Base-by-base conservation (phyloP, 495 filamentous ascomycete genomes). In the Aspergillus sclerotiicarbonarius region DNA sequence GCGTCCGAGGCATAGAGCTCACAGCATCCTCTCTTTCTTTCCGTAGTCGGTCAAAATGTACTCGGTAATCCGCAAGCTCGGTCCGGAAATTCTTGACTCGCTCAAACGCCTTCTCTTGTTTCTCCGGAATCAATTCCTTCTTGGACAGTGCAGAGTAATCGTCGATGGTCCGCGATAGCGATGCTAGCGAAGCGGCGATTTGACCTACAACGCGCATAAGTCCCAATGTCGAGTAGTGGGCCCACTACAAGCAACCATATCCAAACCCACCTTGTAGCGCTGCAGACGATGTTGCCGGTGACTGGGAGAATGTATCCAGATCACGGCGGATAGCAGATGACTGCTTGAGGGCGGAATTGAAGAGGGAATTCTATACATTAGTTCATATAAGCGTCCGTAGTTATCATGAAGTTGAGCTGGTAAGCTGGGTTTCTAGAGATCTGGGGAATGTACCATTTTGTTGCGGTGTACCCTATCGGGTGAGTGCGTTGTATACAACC, bases 281-380 rank as follows among this genome's bases (percentile, higher is more conserved):
- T 30, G 85, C 73, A 5, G 84, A 84, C 10, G 88, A 81, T 54
- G 79, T 82, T 21, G 77, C 67, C 10, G 84, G 81, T 10, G 84
- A 80, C 60, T 86, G 81, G 50, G 87, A 72, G 63, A 96, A 89
- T 62, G 74, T 75, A 62, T 90, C 84, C 51, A 97, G 86, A 71
- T 96, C 91, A 59, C 85, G 86, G 62, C 91, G 90, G 67, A 96
- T 87, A 7, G 90, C 82, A 55, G 89, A 91, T 46, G 87, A 90
- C 78, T 97, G 93, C 75, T 96, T 95, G 30, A 96, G 84, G 31
- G 94, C 93, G 16, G 91, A 93, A 74, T 97, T 97, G 83, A 96
- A 97, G 59, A 93, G 83, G 15, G 90, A 90, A 71, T 96, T 96
- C 93, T 87, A 35, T 8, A 25, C 6, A 20, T 25, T 25, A 25